phyloP scores from a whole-genome alignment of 1,284 basidiomycete genomes.

The Volvariella volvacea region DNA sequence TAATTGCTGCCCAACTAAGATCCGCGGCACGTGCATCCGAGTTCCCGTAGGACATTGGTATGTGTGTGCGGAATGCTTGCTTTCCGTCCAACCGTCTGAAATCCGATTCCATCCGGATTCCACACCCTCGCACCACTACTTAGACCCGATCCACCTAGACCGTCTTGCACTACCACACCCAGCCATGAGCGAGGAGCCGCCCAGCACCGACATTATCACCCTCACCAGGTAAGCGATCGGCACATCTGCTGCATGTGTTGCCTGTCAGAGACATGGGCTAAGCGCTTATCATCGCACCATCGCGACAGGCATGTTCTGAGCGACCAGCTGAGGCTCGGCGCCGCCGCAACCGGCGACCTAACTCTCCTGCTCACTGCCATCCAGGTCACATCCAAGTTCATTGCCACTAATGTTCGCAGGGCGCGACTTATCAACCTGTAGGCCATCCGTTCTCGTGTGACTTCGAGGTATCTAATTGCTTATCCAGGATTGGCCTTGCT shows the following conservation, averaged over 20 bases:
- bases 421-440: constrained; percentile 97
- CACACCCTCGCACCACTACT: constrained; percentile 7
- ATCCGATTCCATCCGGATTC: constrained; percentile 8
- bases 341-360: constrained; percentile 85
- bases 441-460: constrained; percentile 22
- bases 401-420: constrained; percentile 96
- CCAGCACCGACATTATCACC: constrained; percentile 85
- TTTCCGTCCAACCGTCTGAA: constrained; percentile 14
- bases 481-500: constrained; percentile 80
- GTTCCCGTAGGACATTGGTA: not conserved
- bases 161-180: constrained; percentile 37
- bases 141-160: not conserved
- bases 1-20: constrained; percentile 8
- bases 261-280: too few relatives aligned
- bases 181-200: constrained; percentile 47
- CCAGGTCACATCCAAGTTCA: constrained; percentile 94
- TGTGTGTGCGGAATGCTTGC: not conserved
- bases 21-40: constrained; percentile 26
- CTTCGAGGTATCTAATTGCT: constrained; percentile 2
- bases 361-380: constrained; percentile 94
- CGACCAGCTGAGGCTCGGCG: constrained; percentile 76
- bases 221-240: constrained; percentile 65
- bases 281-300: not conserved
- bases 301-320: constrained; percentile 71
- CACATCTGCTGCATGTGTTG: constrained; percentile 2